Conservation (phyloP, 2,329 filamentous ascomycete species). For the Hirsutella minnesotensis region DNA sequence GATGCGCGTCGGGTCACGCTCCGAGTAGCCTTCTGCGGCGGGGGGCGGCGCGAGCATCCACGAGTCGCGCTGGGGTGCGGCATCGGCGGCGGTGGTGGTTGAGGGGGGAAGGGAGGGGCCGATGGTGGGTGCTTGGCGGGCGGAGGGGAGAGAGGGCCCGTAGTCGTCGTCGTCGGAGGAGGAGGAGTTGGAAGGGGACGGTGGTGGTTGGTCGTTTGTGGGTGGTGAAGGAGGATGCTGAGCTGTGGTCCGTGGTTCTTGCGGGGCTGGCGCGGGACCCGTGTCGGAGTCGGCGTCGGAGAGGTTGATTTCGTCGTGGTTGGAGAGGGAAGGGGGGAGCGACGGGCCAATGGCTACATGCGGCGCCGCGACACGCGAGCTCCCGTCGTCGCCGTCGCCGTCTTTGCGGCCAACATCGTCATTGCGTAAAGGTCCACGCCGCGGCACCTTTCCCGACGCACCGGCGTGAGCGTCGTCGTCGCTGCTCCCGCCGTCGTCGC, state of each 20-base stretch:
- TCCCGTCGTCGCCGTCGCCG: neutral
- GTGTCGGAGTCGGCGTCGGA: constrained; percentile 13
- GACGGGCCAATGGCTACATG: constrained; percentile 9
- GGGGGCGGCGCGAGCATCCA: constrained; percentile 70
- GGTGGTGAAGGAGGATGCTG: too few relatives aligned
- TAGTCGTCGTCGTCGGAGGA: constrained; percentile 36
- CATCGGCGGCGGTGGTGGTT: constrained; percentile 18
- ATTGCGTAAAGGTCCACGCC: constrained; percentile 26
- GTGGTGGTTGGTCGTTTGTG: too few relatives aligned
- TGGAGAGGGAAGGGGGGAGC: constrained; percentile 4
- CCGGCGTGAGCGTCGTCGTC: too few relatives aligned
- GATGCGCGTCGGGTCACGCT: constrained; percentile 71
- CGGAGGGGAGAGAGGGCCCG: constrained; percentile 45
- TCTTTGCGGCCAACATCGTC: constrained; percentile 28
- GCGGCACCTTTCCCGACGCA: constrained; percentile 33
- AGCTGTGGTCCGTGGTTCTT: too few relatives aligned
- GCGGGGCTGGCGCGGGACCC: constrained; percentile 9
- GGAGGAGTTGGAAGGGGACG: too few relatives aligned
- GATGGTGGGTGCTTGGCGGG: constrained; percentile 31
- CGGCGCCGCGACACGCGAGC: neutral
- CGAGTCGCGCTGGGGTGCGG: constrained; percentile 59
- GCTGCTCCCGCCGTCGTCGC: constrained; percentile 27
- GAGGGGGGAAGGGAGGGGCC: constrained; percentile 22
- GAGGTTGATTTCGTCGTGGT: constrained; percentile 26
- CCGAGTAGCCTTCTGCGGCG: constrained; percentile 39